Base-by-base conservation (phyloP, 177 flowering plant species). In the Vitis hybrid region DNA sequence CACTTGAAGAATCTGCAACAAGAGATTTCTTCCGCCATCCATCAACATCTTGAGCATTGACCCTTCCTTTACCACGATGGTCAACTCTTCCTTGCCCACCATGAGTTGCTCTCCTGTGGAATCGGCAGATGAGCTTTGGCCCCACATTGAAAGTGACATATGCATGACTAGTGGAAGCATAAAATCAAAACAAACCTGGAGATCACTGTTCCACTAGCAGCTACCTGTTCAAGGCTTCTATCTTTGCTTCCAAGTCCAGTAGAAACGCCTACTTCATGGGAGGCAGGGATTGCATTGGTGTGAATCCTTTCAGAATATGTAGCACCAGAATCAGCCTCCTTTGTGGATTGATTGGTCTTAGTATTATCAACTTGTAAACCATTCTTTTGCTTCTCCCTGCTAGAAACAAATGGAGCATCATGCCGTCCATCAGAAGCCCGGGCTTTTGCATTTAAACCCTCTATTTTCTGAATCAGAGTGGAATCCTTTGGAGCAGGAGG, bases 391-490 rank as follows among this genome's bases (percentile, higher is more conserved):
- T 82, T 88, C 67, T 82, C 88, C 74, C 72, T 74, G 55, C 60
- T 55, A 50, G 84, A 75, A 63, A 64, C 68, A 70, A 70, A 71
- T 9, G 76, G 27, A 48, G 11, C 64, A 67, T 84, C 89, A 77
- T 71, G 52, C 60, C 79, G 72, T 35, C 83, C 87, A 79, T 88
- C 97, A 70, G 86, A 78, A 68, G 79, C 85, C 55, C 94, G 80
- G 1, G 81, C 83, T 84, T 89, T 95, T 56, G 84, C 90, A 86
- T 90, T 92, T 70, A 92, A 79, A 70, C 91, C 88, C 74, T 91
- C 97, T 72, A 91, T 94, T 74, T 90, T 90, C 68, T 85, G 92
- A 48, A 93, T 83, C 77, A 89, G 69, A 73, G 82, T 73, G 40
- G 85, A 65, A 81, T 81, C 87, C 77, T 74, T 90, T 15, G 81